phyloP scores from a whole-genome alignment of 148 eudicot species.

The Pharnaceum exiguum region DNA sequence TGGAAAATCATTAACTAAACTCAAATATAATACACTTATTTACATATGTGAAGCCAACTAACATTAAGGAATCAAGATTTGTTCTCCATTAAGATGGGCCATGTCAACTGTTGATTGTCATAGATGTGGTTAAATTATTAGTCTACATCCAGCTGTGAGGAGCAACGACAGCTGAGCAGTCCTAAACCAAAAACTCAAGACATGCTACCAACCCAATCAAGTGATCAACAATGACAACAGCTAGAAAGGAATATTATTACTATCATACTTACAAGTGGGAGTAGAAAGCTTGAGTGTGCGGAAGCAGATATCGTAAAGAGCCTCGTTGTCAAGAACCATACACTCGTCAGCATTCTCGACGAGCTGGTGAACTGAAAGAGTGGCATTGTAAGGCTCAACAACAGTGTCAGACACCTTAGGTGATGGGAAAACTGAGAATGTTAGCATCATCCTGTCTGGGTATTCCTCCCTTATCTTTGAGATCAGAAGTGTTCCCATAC shows the following conservation, averaged over 20 bases:
- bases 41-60: too few species aligned
- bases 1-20: too few species aligned
- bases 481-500: conserved; percentile 70
- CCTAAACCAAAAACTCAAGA: not conserved
- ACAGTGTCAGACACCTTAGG: conserved; percentile 64
- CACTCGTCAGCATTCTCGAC: conserved; percentile 81
- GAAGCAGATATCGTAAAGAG: conserved; percentile 60
- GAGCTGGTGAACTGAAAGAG: conserved; percentile 74
- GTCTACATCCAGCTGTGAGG: too few species aligned
- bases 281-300: conserved; percentile 65
- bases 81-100: too few species aligned
- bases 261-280: conserved; percentile 60
- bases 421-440: conserved; percentile 51
- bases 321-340: conserved; percentile 58
- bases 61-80: too few species aligned
- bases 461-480: conserved; percentile 71
- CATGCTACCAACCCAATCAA: not conserved
- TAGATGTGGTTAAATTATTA: too few species aligned
- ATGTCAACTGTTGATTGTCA: too few species aligned
- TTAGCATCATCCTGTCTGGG: conserved; percentile 63
- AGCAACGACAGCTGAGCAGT: not conserved
- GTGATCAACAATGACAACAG: not conserved
- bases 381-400: conserved; percentile 77
- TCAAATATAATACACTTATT: too few species aligned
- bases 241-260: not conserved